Evolutionary conservation across 176 grass and related monocot species (phyloP).

Genomic region (Oryza meyeriana): DNA sequence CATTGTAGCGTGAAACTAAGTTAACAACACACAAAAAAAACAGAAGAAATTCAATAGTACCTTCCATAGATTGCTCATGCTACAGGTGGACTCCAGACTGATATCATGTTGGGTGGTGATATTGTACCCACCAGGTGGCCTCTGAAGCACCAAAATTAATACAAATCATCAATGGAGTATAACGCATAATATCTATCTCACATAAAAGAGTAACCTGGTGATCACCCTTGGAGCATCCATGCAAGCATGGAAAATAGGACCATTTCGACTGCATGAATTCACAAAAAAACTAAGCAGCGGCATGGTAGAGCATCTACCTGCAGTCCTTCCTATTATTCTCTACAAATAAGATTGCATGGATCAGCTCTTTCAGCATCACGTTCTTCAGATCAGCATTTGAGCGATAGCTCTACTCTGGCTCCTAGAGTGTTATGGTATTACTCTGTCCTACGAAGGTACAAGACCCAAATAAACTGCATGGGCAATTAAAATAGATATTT

Average conservation of each 20-base stretch:
- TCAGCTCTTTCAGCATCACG: conserved; percentile 75
- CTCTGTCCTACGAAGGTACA: conserved; percentile 37
- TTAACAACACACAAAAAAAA: neutral
- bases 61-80: too few relatives aligned
- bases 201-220: conserved; percentile 37
- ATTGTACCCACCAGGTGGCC: conserved; percentile 57
- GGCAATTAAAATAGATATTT: conserved; percentile 11
- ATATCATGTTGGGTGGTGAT: conserved; percentile 71
- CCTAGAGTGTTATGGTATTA: conserved; percentile 62
- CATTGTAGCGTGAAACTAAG: neutral
- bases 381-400: conserved; percentile 52
- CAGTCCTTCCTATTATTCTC: neutral
- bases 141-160: conserved; percentile 37
- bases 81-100: conserved; percentile 26
- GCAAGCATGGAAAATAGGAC: conserved; percentile 46
- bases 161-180: conserved; percentile 20
- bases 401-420: conserved; percentile 34
- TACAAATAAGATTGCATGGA: conserved; percentile 69
- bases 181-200: neutral
- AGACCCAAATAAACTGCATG: conserved; percentile 43
- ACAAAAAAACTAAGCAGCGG: conserved; percentile 14
- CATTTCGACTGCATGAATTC: conserved; percentile 42
- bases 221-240: conserved; percentile 60
- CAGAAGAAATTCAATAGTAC: conserved; percentile 1
- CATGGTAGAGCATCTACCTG: conserved; percentile 34